phyloP scores from a whole-genome alignment of 1,139 yeast species.

The Yamadazyma pseudoaaseri region DNA sequence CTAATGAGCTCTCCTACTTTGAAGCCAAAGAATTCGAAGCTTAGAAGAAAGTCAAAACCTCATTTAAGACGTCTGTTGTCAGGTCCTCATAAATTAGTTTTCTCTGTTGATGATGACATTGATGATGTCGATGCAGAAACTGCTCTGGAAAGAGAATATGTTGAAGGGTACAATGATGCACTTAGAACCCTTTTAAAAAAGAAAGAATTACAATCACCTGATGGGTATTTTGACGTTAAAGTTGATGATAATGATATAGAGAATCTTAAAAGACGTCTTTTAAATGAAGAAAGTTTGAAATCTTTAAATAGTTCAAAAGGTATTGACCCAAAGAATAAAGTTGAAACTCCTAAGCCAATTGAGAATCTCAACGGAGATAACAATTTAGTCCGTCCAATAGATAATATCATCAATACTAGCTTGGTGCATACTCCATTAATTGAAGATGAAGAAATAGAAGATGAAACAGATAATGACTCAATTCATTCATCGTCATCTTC shows the following conservation, averaged over 20 bases:
- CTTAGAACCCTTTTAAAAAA: slow-evolving; percentile 41
- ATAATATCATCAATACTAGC: neutral
- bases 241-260: neutral
- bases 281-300: neutral
- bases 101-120: slow-evolving; percentile 74
- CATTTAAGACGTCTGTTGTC: slow-evolving; percentile 24
- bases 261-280: neutral
- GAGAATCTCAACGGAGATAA: neutral
- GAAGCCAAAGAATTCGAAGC: slow-evolving; percentile 15
- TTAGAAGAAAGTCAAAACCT: slow-evolving; percentile 21
- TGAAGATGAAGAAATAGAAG: slow-evolving; percentile 13
- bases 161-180: slow-evolving; percentile 75
- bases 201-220: slow-evolving; percentile 8
- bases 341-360: neutral
- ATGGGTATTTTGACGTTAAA: neutral
- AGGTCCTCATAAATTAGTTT: slow-evolving; percentile 38
- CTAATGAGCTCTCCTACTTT: slow-evolving; percentile 14
- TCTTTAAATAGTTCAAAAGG: neutral
- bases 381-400: neutral
- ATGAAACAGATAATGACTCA: slow-evolving; percentile 17
- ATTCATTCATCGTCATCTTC: slow-evolving; percentile 42
- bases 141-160: slow-evolving; percentile 45
- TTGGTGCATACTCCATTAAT: slow-evolving; percentile 17
- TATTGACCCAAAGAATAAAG: neutral
- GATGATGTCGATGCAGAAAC: slow-evolving; percentile 53